Evolutionary conservation across 805 yeast species (phyloP).

Genomic region (Torulaspora franciscae): DNA sequence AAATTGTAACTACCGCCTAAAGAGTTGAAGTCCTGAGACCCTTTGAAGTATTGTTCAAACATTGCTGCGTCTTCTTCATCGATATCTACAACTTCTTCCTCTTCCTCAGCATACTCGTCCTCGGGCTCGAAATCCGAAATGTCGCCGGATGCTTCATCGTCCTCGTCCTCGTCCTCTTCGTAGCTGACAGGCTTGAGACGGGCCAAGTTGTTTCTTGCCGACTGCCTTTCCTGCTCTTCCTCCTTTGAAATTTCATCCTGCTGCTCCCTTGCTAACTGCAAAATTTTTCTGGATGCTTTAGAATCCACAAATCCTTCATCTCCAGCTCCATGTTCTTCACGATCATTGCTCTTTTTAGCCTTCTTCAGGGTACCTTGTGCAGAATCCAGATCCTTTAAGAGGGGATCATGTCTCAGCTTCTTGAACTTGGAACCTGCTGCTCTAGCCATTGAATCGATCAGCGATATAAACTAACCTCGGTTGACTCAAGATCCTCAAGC

Average conservation of each 20-base stretch:
- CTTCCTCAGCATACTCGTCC: slow-evolving; percentile 45
- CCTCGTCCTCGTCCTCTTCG: slow-evolving; percentile 46
- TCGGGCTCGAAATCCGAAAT: slow-evolving; percentile 52
- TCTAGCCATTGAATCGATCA: slow-evolving; percentile 53
- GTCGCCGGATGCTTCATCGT: slow-evolving; percentile 39
- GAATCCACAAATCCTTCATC: slow-evolving; percentile 72
- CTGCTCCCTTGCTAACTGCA: slow-evolving; percentile 87
- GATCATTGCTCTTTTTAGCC: slow-evolving; percentile 30
- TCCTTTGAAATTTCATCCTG: slow-evolving; percentile 84
- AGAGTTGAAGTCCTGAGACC: slow-evolving; percentile 36
- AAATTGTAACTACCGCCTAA: slow-evolving; percentile 53
- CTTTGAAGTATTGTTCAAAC: slow-evolving; percentile 69
- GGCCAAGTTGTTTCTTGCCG: slow-evolving; percentile 30
- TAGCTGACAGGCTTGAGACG: slow-evolving; percentile 35
- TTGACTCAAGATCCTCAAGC: not conserved
- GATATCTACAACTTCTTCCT: slow-evolving; percentile 58
- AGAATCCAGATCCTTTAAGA: slow-evolving; percentile 71
- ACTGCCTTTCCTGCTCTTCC: slow-evolving; percentile 39
- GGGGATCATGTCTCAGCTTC: slow-evolving; percentile 70
- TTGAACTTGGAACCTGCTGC: slow-evolving; percentile 48
- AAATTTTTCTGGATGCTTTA: slow-evolving; percentile 72
- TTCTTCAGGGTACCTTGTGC: slow-evolving; percentile 66
- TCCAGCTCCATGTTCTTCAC: slow-evolving; percentile 37
- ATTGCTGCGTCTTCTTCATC: slow-evolving; percentile 80
- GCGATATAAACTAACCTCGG: not conserved